These are phyloP conservation scores for Populus davidiana DNA, from an alignment of 345 rosid genomes.

Conservation along the genomic window DNA sequence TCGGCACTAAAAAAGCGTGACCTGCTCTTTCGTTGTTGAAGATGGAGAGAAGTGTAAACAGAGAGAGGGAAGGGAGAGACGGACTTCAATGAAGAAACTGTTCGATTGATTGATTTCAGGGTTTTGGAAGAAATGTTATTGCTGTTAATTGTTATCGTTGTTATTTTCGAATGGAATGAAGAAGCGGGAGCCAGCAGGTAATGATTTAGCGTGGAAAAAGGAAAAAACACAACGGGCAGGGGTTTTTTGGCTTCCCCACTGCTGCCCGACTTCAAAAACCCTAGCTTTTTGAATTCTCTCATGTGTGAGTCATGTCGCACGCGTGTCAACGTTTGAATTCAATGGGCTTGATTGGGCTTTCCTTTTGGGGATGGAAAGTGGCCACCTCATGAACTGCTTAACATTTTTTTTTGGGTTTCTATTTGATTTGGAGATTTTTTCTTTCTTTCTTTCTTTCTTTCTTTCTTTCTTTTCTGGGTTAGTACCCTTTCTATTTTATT, in stretches of 20 bases:
- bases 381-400: neutral
- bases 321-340: neutral
- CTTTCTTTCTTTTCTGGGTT: no score
- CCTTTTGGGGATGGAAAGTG: neutral
- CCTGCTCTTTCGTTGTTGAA: neutral
- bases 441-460: no score
- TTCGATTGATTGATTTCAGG: neutral
- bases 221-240: slow-evolving; percentile 19
- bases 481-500: slow-evolving; percentile 12
- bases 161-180: slow-evolving; percentile 51
- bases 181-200: slow-evolving; percentile 58
- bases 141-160: no score
- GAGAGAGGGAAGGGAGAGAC: neutral
- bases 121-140: neutral
- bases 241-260: slow-evolving; percentile 20
- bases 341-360: neutral
- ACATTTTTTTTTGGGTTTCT: no score
- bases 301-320: slow-evolving; percentile 11
- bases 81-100: neutral
- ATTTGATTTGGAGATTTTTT: no score
- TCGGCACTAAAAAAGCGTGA: neutral
- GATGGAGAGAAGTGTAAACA: neutral
- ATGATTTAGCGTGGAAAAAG: neutral
- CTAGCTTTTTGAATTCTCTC: slow-evolving; percentile 39
- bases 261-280: slow-evolving; percentile 38